Conservation (phyloP, 2,329 filamentous ascomycete genomes). For the Fusarium clavum region DNA sequence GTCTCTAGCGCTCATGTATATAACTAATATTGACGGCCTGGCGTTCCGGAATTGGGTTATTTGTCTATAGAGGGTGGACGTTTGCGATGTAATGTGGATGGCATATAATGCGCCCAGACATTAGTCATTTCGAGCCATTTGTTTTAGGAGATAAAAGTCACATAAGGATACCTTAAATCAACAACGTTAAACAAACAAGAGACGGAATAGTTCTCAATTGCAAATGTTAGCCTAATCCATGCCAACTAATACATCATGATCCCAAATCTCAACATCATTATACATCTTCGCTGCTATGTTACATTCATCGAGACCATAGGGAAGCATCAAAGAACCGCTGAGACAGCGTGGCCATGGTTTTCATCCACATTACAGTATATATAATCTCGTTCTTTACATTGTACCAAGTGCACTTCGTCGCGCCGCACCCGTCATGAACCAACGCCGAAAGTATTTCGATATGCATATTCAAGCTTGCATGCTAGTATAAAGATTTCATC, state of each 20-base stretch:
- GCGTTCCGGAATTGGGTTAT: conserved; percentile 42
- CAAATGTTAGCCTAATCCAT: conserved; percentile 21
- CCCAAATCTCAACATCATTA: conserved; percentile 7
- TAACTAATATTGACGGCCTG: conserved; percentile 44
- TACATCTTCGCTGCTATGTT: background rate
- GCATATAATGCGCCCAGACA: conserved; percentile 6
- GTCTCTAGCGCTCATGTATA: conserved; percentile 27
- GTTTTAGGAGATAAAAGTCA: conserved; percentile 11
- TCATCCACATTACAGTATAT: conserved; percentile 42
- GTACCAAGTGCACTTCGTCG: background rate
- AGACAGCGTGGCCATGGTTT: conserved; percentile 17
- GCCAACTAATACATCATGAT: conserved; percentile 26
- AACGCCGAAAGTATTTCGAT: conserved; percentile 18
- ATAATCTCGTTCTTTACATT: conserved; percentile 17
- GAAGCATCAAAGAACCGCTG: background rate
- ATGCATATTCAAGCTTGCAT: conserved; percentile 4
- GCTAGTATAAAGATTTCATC: conserved; percentile 12
- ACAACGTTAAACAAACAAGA: conserved; percentile 22
- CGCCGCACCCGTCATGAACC: conserved; percentile 3
- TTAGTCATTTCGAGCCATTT: background rate
- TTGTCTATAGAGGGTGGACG: conserved; percentile 8
- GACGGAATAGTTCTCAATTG: conserved; percentile 22
- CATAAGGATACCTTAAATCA: conserved; percentile 22
- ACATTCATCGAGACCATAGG: background rate
- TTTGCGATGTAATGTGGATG: conserved; percentile 32